These are phyloP conservation scores for Myxozyma neglecta DNA, from an alignment of 805 yeast species.

Conservation along the genomic window DNA sequence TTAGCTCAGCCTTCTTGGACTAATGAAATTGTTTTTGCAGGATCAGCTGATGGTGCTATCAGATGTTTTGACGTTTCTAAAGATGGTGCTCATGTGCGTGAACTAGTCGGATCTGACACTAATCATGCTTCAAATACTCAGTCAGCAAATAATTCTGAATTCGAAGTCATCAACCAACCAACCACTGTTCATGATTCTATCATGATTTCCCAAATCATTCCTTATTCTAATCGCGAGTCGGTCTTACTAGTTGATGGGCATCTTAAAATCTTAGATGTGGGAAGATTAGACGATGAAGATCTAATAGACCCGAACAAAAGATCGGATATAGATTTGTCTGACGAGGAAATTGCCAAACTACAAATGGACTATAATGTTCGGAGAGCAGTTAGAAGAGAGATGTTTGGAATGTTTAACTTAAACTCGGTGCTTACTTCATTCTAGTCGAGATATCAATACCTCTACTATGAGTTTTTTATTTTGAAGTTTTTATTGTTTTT, in stretches of 20 bases:
- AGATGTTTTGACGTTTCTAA: constrained; percentile 22
- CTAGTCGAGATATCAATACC: not conserved
- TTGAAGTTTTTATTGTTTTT: not conserved
- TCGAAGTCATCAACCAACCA: not conserved
- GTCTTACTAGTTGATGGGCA: constrained; percentile 16
- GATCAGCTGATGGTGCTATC: constrained; percentile 32
- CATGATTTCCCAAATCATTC: constrained; percentile 22
- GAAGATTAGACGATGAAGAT: constrained; percentile 1
- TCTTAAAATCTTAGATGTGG: constrained; percentile 11
- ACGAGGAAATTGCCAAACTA: not conserved
- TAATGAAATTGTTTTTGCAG: constrained; percentile 22
- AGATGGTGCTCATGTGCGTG: constrained; percentile 20
- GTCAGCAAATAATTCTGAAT: not conserved
- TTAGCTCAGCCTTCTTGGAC: constrained; percentile 27
- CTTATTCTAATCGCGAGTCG: constrained; percentile 1
- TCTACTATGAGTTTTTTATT: not conserved
- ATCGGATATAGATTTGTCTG: not conserved
- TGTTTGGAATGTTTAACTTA: constrained; percentile 23
- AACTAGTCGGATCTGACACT: constrained; percentile 16
- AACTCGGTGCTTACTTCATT: constrained; percentile 22
- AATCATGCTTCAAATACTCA: not conserved
- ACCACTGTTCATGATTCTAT: not conserved
- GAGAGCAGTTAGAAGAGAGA: constrained; percentile 22
- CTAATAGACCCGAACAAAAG: constrained; percentile 1
- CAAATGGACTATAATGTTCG: constrained; percentile 15